Base-by-base conservation (phyloP, 768 basidiomycete species). In the Atractiella rhizophila region DNA sequence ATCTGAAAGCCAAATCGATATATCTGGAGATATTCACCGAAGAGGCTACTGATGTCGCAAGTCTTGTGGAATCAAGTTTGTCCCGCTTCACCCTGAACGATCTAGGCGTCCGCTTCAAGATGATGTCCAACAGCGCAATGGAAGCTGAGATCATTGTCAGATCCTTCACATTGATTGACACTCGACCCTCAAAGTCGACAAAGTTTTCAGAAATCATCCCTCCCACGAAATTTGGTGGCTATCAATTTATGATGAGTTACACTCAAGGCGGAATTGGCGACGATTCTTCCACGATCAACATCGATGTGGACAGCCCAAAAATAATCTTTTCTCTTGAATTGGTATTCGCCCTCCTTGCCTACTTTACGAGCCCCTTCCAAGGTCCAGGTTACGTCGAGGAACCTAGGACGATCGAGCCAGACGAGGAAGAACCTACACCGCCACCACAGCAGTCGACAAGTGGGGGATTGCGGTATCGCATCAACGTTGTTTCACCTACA, bases 201-300 rank as follows among this genome's bases (percentile, higher is more conserved):
- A 74, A 69, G 51, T 94, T 85, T 63, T 70, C 85, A 30, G 86
- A 96, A 57, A 85, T 98, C 42, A 79, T 98, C 46, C 88, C 91
- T 11, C 74, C 83, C 5, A 76, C 81, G 12, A 69, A 73, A 42
- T 82, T 91, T 51, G 65, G 78, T 37, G 85, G 86, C 45, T 82
- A 91, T 35, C 63, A 64, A 53, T 76, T 96, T 55, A 91, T 88
- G 80, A 55, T 91, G 15, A 67, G 91, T 25, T 94, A 79, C 57
- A 79, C 79, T 2, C 68, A 68, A 48, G 66, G 81, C 10, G 73
- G 75, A 13, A 71, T 71, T 1, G 31, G 55, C 8, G 62, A 66
- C 37, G 55, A 61, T 18, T 64, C 71, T 28, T 64, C 78, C 4
- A 64, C 82, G n/a, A 74, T 73, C 5, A 67, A 96, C 42, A 62